These are phyloP conservation scores for Populus nigra DNA, from an alignment of 345 rosid species.

Conservation along the genomic window DNA sequence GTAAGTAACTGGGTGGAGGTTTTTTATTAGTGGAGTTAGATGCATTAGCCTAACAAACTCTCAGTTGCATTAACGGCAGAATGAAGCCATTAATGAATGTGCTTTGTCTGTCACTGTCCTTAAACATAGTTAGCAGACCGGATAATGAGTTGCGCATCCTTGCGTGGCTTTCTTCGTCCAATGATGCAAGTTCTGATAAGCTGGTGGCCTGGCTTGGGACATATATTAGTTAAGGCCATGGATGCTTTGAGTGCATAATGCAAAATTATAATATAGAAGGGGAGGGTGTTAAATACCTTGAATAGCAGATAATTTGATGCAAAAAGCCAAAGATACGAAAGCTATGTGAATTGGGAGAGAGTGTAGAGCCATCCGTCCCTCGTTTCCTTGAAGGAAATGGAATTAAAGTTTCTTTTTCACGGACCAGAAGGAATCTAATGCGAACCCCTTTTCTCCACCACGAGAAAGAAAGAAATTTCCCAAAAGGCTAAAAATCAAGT, in stretches of 20 bases:
- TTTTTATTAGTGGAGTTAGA: too few species aligned
- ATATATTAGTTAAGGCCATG: neutral
- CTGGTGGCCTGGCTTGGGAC: neutral
- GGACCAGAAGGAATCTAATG: slow-evolving; percentile 21
- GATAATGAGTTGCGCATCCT: too few species aligned
- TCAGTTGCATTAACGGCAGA: neutral
- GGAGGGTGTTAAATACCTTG: neutral
- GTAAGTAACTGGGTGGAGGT: neutral
- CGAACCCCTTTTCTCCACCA: slow-evolving; percentile 30
- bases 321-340: neutral
- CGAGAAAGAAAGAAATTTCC: neutral
- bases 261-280: neutral
- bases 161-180: neutral
- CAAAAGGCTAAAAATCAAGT: slow-evolving; percentile 8
- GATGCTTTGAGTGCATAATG: neutral
- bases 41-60: neutral
- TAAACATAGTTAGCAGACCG: neutral
- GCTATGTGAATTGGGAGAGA: neutral
- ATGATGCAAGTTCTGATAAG: neutral
- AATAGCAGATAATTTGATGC: neutral
- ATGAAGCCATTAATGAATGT: neutral
- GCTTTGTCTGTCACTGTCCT: neutral
- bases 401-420: slow-evolving; percentile 4
- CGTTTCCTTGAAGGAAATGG: neutral
- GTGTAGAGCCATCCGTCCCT: neutral